Percentiles rank a stretch among this genome's conserved stretches.
Evolutionary conservation across 129 eudicot species (phyloP).

Genomic region (Escallonia rubra): DNA sequence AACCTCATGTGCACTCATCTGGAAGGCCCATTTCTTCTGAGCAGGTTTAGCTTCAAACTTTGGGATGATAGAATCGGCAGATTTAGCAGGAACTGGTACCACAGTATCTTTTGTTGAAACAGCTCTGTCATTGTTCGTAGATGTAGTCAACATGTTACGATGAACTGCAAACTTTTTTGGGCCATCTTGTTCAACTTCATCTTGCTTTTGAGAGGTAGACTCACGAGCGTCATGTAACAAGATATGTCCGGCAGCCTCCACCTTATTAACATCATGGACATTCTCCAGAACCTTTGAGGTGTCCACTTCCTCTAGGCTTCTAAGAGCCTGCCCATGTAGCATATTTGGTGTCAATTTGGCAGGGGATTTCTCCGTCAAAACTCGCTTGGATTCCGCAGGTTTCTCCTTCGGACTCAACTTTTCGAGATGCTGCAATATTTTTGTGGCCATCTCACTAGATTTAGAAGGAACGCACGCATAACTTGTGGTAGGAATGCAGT

Average conservation of each 20-base stretch:
- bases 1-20: constrained; percentile 74
- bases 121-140: constrained; percentile 21
- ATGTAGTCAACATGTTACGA: constrained; percentile 13
- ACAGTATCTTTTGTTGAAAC: constrained; percentile 19
- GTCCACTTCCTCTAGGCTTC: constrained; percentile 56
- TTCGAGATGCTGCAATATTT: constrained; percentile 78
- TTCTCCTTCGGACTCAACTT: constrained; percentile 68
- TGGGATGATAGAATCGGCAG: constrained; percentile 14
- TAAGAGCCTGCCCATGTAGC: constrained; percentile 76
- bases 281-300: constrained; percentile 37
- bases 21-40: constrained; percentile 50
- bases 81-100: constrained; percentile 3
- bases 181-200: constrained; percentile 31
- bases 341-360: constrained; percentile 47
- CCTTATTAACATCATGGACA: constrained; percentile 25
- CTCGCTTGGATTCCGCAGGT: constrained; percentile 37
- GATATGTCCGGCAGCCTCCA: constrained; percentile 16
- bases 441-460: constrained; percentile 68
- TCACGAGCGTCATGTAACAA: constrained; percentile 21
- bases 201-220: constrained; percentile 27
- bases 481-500: constrained; percentile 28
- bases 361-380: constrained; percentile 31
- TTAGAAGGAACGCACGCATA: constrained; percentile 59
- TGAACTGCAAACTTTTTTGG: constrained; percentile 16
- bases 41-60: constrained; percentile 26